Evolutionary conservation across 768 basidiomycete genomes (phyloP).

Genomic region (Mrakia blollopis): DNA sequence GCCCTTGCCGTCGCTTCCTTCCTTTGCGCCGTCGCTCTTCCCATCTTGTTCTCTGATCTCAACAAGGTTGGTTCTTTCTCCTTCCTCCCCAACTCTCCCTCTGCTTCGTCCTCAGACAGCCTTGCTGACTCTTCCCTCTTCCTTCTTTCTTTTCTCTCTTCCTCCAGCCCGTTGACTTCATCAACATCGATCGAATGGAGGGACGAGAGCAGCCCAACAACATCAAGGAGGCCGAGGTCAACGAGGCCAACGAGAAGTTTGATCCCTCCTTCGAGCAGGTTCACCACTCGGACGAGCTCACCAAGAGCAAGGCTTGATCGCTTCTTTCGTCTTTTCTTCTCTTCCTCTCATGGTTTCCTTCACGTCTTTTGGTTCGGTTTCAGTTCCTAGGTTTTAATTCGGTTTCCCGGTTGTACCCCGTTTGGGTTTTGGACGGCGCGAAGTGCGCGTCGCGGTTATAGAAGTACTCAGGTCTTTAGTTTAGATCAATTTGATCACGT

Average conservation of each 20-base stretch:
- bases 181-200: constrained; percentile 22
- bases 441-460: too few species aligned
- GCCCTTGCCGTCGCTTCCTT: constrained; percentile 35
- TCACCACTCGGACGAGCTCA: neutral
- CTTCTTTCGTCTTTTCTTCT: neutral
- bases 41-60: constrained; percentile 40
- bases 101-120: too few species aligned
- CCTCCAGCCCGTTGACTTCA: constrained; percentile 25
- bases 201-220: constrained; percentile 4
- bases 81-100: too few species aligned
- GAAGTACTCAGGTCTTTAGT: too few species aligned
- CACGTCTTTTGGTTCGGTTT: too few species aligned
- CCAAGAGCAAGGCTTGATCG: neutral
- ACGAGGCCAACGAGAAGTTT: constrained; percentile 7
- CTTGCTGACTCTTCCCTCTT: too few species aligned
- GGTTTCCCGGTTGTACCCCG: neutral
- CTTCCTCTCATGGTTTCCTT: neutral
- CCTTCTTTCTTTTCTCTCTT: too few species aligned
- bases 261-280: neutral
- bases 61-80: constrained; percentile 29
- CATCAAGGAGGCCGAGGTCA: neutral
- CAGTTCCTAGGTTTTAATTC: neutral
- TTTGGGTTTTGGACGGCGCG: too few species aligned
- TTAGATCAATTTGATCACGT: too few species aligned
- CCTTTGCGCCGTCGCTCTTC: constrained; percentile 38